Evolutionary conservation across 495 filamentous ascomycete genomes (phyloP).

Genomic region (Penicillium cataractarum): DNA sequence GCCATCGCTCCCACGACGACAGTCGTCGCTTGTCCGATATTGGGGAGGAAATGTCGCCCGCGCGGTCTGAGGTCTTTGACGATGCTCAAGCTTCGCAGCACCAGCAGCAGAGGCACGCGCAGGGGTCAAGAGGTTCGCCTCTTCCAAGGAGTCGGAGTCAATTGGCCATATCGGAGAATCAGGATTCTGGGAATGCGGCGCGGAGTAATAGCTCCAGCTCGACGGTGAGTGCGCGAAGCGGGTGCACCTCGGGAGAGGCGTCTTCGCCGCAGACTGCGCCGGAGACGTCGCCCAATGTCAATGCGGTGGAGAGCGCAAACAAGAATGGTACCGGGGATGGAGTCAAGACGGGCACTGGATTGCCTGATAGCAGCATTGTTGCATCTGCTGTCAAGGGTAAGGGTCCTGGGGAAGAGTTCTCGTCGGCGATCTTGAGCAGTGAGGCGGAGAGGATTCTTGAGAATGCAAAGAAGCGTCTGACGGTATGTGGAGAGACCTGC

Average conservation of each 20-base stretch:
- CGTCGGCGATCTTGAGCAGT: constrained; percentile 74
- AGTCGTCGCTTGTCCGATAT: constrained; percentile 72
- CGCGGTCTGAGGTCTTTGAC: constrained; percentile 26
- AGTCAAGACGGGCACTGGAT: not conserved
- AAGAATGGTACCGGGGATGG: not conserved
- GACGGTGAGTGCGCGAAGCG: constrained; percentile 44
- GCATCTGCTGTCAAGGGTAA: constrained; percentile 34
- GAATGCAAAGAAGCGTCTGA: constrained; percentile 85
- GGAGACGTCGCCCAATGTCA: constrained; percentile 15
- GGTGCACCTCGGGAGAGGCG: constrained; percentile 26
- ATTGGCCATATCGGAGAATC: constrained; percentile 11
- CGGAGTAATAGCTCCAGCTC: constrained; percentile 44
- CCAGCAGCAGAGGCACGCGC: not conserved
- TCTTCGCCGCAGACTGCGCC: constrained; percentile 22
- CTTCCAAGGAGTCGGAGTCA: constrained; percentile 9
- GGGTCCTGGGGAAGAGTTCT: constrained; percentile 56
- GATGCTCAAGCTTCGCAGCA: not conserved
- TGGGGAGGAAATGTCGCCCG: constrained; percentile 59
- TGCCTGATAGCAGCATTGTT: constrained; percentile 20
- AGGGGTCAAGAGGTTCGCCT: constrained; percentile 22
- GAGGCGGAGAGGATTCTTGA: constrained; percentile 86
- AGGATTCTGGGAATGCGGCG: constrained; percentile 32
- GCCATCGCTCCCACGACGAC: constrained; percentile 57
- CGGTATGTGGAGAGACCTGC: constrained; percentile 57
- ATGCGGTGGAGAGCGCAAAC: constrained; percentile 10